These are phyloP conservation scores for Arthrinium phaeospermum DNA, from an alignment of 2,329 filamentous ascomycete species.

Conservation along the genomic window DNA sequence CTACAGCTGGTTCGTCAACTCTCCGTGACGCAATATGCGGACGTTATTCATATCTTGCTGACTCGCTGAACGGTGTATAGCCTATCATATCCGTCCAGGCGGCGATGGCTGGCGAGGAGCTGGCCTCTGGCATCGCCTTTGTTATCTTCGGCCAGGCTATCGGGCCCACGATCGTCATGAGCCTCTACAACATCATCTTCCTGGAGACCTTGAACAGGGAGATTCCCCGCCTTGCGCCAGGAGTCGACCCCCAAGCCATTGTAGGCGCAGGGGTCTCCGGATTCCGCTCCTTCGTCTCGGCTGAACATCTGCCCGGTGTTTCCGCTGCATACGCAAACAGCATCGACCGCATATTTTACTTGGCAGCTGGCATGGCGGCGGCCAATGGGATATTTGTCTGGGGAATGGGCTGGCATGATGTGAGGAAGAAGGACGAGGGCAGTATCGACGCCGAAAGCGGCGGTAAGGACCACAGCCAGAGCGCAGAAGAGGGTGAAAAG, in stretches of 20 bases:
- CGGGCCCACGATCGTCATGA: slow-evolving; percentile 54
- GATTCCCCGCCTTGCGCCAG: slow-evolving; percentile 42
- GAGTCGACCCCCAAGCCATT: slow-evolving; percentile 40
- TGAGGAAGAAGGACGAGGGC: slow-evolving; percentile 42
- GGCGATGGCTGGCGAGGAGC: slow-evolving; percentile 36
- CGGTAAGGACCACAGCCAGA: too few species aligned
- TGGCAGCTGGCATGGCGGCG: slow-evolving; percentile 41
- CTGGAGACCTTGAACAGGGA: slow-evolving; percentile 51
- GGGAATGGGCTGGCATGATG: slow-evolving; percentile 53
- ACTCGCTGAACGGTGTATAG: slow-evolving; percentile 26
- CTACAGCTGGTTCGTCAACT: slow-evolving; percentile 38
- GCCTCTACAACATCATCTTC: slow-evolving; percentile 57
- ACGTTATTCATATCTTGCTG: too few species aligned
- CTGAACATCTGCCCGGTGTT: slow-evolving; percentile 41
- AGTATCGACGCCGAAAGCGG: too few species aligned
- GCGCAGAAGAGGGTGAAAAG: too few species aligned
- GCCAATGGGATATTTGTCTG: slow-evolving; percentile 42
- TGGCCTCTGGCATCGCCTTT: slow-evolving; percentile 34
- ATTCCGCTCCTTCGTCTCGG: slow-evolving; percentile 41
- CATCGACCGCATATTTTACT: slow-evolving; percentile 45
- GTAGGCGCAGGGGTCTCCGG: slow-evolving; percentile 28
- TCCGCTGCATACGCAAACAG: slow-evolving; percentile 47
- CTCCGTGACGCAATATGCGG: background rate
- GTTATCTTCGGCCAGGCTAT: slow-evolving; percentile 51
- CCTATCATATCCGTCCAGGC: slow-evolving; percentile 49